phyloP scores from a whole-genome alignment of 2,329 filamentous ascomycete species.

The Arthrobotrys musiformis region DNA sequence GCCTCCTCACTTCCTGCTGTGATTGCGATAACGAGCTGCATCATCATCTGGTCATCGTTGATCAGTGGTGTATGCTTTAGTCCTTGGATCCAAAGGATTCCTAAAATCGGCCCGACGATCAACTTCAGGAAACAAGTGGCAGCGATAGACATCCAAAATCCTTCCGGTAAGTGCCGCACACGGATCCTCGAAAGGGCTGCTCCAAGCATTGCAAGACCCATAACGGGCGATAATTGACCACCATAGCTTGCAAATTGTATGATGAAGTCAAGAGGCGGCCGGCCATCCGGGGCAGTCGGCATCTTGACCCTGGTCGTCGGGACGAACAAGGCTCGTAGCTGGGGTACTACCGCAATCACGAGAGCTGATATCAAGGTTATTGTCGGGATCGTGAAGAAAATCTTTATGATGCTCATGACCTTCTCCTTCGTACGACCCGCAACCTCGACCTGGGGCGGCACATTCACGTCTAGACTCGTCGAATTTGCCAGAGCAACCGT shows the following conservation, averaged over 20 bases:
- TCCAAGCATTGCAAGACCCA: conserved; percentile 58
- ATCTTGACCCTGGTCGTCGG: conserved; percentile 48
- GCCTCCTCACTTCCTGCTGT: conserved; percentile 56
- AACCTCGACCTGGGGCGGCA: conserved; percentile 15
- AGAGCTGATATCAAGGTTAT: conserved; percentile 58
- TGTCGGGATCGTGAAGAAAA: conserved; percentile 57
- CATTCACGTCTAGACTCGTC: conserved; percentile 50
- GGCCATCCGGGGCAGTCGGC: conserved; percentile 57
- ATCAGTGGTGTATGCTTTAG: conserved; percentile 57
- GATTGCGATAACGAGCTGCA: conserved; percentile 59
- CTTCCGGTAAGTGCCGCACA: conserved; percentile 57
- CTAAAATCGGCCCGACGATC: conserved; percentile 59
- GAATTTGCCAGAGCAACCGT: conserved; percentile 22
- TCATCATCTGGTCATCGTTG: conserved; percentile 57
- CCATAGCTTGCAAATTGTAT: conserved; percentile 58
- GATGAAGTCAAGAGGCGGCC: conserved; percentile 59
- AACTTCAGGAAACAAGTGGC: conserved; percentile 58
- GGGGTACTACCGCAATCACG: conserved; percentile 57
- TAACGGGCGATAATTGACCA: conserved; percentile 57
- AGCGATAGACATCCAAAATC: conserved; percentile 59
- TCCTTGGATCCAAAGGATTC: conserved; percentile 58
- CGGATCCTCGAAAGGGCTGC: conserved; percentile 57
- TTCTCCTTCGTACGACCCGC: conserved; percentile 35
- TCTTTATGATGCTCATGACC: conserved; percentile 53
- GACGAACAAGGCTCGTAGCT: conserved; percentile 58